Evolutionary conservation across 2,329 filamentous ascomycete genomes (phyloP).

Genomic region (Diaporthe batatas): DNA sequence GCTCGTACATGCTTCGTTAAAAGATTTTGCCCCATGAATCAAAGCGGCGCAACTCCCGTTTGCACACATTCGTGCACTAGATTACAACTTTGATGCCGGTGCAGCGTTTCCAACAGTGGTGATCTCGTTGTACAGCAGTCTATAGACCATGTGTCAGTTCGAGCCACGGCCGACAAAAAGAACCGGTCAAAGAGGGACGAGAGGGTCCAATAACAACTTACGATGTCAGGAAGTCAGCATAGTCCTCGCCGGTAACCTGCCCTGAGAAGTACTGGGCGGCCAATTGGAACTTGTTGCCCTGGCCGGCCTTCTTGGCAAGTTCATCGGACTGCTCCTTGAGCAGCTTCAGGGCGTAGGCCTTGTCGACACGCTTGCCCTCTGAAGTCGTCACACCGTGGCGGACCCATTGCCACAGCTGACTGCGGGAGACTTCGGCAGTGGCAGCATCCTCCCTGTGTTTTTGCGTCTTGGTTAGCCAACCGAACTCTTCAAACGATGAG

Average conservation of each 20-base stretch:
- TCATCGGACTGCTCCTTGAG: slow-evolving; percentile 87
- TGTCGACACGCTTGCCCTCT: slow-evolving; percentile 93
- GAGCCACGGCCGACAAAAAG: neutral
- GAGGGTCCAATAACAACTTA: slow-evolving; percentile 59
- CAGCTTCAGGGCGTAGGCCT: slow-evolving; percentile 87
- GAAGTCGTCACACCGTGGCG: slow-evolving; percentile 79
- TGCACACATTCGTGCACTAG: neutral
- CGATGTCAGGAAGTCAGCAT: slow-evolving; percentile 93
- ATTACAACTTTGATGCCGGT: slow-evolving; percentile 74
- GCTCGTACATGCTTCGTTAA: slow-evolving; percentile 17
- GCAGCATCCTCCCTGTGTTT: slow-evolving; percentile 84
- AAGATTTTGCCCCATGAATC: neutral
- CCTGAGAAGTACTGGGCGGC: slow-evolving; percentile 92
- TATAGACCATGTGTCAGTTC: slow-evolving; percentile 52
- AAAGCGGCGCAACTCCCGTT: neutral
- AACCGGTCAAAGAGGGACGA: neutral
- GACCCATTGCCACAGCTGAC: slow-evolving; percentile 97
- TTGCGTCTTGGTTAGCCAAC: neutral
- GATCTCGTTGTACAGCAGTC: slow-evolving; percentile 89
- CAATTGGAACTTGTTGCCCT: slow-evolving; percentile 92
- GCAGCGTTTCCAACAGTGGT: slow-evolving; percentile 75
- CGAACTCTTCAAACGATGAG: no score
- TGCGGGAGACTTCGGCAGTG: slow-evolving; percentile 94
- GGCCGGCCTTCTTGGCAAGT: slow-evolving; percentile 79
- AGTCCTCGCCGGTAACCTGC: slow-evolving; percentile 97